A percentile compares a stretch with the other conserved stretches of the same genome.
These are phyloP conservation scores for Pleurotus tuoliensis DNA, from an alignment of 768 basidiomycete genomes.

Conservation along the genomic window DNA sequence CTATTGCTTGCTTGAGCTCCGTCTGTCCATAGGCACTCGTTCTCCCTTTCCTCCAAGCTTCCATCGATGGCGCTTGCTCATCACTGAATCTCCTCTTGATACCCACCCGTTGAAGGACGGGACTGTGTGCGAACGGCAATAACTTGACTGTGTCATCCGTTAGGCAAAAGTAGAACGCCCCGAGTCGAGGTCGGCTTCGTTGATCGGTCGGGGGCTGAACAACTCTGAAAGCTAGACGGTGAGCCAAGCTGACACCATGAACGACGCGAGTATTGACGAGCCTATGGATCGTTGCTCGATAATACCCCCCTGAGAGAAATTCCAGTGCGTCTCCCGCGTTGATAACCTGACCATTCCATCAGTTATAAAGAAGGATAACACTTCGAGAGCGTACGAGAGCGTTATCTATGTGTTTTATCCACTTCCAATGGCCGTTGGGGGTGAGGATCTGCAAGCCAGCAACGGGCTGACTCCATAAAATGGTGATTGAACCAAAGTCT, in stretches of 20 bases:
- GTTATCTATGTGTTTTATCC: conserved; percentile 56
- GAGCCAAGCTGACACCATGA: too few species aligned
- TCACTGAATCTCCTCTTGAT: conserved; percentile 34
- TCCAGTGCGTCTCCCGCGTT: conserved; percentile 60
- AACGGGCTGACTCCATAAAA: conserved; percentile 61
- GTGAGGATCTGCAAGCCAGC: conserved; percentile 54
- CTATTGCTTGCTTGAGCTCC: conserved; percentile 34
- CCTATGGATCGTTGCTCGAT: too few species aligned
- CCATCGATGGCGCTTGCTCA: conserved; percentile 45
- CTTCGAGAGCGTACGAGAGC: conserved; percentile 35
- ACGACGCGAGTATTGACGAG: too few species aligned
- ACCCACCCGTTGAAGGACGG: conserved; percentile 43
- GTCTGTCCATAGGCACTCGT: conserved; percentile 49
- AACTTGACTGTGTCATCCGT: conserved; percentile 47
- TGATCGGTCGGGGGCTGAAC: conserved; percentile 58
- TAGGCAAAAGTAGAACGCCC: conserved; percentile 56
- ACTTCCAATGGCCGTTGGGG: conserved; percentile 49
- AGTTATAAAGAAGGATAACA: too few species aligned
- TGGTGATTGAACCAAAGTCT: conserved; percentile 54
- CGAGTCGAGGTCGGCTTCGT: conserved; percentile 42
- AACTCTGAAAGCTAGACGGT: too few species aligned
- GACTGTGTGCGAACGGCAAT: conserved; percentile 41
- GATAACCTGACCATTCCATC: conserved; percentile 37
- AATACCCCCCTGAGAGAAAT: conserved; percentile 53
- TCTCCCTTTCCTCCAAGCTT: conserved; percentile 47